Percentiles rank a stretch among this genome's conserved stretches.
Conservation (phyloP, 2,329 filamentous ascomycete species). For the Plectosphaerella plurivora region DNA sequence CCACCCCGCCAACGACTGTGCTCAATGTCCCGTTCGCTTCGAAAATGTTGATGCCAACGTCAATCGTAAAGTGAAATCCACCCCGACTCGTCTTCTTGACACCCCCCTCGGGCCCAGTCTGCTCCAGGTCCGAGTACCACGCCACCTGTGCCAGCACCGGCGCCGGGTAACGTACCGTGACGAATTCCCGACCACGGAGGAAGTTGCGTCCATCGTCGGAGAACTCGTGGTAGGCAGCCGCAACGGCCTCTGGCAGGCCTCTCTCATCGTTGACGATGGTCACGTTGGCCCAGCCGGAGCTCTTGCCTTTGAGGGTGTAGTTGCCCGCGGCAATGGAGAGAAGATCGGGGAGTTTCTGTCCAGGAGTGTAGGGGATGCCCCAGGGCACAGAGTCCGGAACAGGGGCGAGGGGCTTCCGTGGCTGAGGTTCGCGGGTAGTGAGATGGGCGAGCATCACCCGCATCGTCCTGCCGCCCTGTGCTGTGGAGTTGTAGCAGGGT, state of each 20-base stretch:
- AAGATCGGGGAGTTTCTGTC: background rate
- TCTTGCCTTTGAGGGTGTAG: conserved; percentile 14
- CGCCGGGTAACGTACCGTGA: conserved; percentile 16
- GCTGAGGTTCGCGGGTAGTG: conserved; percentile 20
- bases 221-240: conserved; percentile 28
- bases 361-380: conserved; percentile 2
- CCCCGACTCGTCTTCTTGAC: conserved; percentile 32
- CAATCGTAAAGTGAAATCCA: conserved; percentile 33
- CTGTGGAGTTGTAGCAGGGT: conserved; percentile 30
- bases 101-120: conserved; percentile 20
- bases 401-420: conserved; percentile 9
- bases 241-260: conserved; percentile 16
- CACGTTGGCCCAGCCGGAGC: conserved; percentile 13
- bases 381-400: background rate
- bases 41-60: conserved; percentile 33
- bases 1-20: conserved; percentile 28
- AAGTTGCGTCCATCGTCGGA: conserved; percentile 27
- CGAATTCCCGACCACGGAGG: conserved; percentile 28
- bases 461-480: conserved; percentile 25
- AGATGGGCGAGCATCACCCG: conserved; percentile 34
- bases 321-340: conserved; percentile 1
- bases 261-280: conserved; percentile 9
- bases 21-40: conserved; percentile 33
- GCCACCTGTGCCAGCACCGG: conserved; percentile 21
- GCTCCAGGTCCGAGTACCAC: conserved; percentile 32